Evolutionary conservation across 176 grass and related monocot species (phyloP).

Genomic region (Bothriochloa decipiens): DNA sequence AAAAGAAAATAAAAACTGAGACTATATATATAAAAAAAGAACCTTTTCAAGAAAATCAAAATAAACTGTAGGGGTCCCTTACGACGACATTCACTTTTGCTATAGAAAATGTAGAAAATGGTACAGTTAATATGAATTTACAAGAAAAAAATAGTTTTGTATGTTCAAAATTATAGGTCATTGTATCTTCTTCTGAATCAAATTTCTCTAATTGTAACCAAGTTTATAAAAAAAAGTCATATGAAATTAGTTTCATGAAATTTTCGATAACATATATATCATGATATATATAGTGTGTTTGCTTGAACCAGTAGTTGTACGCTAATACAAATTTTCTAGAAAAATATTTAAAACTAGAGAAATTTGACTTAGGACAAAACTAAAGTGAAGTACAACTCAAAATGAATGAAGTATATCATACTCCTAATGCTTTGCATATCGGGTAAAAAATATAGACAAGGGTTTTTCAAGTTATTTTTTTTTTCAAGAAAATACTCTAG

Average conservation of each 20-base stretch:
- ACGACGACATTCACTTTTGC: no score
- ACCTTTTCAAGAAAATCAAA: background rate
- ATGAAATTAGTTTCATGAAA: background rate
- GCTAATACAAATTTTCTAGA: background rate
- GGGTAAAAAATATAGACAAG: background rate
- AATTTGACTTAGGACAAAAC: background rate
- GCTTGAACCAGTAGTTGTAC: background rate
- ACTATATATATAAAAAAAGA: background rate
- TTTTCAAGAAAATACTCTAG: background rate
- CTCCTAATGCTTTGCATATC: background rate
- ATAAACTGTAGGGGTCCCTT: background rate
- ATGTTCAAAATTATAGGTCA: background rate
- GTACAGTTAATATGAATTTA: background rate
- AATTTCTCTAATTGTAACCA: background rate
- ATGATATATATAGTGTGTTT: background rate
- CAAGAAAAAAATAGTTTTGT: background rate
- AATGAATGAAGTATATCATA: background rate
- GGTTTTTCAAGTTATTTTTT: background rate
- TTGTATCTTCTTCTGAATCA: background rate
- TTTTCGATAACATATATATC: background rate
- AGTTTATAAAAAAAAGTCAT: background rate
- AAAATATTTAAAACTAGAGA: background rate
- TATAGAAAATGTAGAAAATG: background rate
- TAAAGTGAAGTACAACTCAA: background rate
- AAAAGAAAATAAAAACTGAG: slow-evolving; percentile 1